Percentiles rank a stretch among this genome's conserved stretches.
Evolutionary conservation across 805 yeast genomes (phyloP).

Genomic region (Metschnikowia lochheadii): DNA sequence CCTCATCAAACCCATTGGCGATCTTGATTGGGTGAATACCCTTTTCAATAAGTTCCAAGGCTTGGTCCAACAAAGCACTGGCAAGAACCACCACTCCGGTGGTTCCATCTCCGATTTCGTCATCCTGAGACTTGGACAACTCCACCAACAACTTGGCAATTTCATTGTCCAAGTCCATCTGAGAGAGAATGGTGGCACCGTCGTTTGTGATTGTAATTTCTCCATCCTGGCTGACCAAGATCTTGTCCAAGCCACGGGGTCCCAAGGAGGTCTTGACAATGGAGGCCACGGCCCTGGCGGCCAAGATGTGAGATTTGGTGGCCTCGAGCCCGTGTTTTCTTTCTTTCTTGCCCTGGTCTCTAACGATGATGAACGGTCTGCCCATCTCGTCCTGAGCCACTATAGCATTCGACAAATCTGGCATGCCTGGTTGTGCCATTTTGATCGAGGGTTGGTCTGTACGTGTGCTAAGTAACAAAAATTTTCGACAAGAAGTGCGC

Average conservation of each 20-base stretch:
- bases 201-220: conserved; percentile 97
- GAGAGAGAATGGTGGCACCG: conserved; percentile 94
- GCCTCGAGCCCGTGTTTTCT: conserved; percentile 49
- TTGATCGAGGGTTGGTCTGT: conserved; percentile 1
- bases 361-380: conserved; percentile 94
- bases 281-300: conserved; percentile 91
- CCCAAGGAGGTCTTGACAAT: conserved; percentile 91
- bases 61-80: conserved; percentile 90
- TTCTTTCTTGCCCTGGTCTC: conserved; percentile 78
- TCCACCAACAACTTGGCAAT: conserved; percentile 95
- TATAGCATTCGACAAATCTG: conserved; percentile 96
- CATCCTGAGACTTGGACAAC: conserved; percentile 91
- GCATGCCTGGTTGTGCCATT: conserved; percentile 43
- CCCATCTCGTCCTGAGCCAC: conserved; percentile 99
- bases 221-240: conserved; percentile 91
- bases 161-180: conserved; percentile 94
- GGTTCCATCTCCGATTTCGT: conserved; percentile 98
- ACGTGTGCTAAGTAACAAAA: conserved; percentile 2
- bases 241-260: conserved; percentile 97
- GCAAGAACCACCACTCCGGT: conserved; percentile 98
- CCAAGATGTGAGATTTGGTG: conserved; percentile 78
- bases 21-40: conserved; percentile 97
- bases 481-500: conserved; percentile 6
- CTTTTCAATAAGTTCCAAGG: conserved; percentile 87
- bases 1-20: conserved; percentile 96